Evolutionary conservation across 495 filamentous ascomycete genomes (phyloP), one percentile per base, ranked within the genome.

Genomic region (Penicillium daleae): DNA sequence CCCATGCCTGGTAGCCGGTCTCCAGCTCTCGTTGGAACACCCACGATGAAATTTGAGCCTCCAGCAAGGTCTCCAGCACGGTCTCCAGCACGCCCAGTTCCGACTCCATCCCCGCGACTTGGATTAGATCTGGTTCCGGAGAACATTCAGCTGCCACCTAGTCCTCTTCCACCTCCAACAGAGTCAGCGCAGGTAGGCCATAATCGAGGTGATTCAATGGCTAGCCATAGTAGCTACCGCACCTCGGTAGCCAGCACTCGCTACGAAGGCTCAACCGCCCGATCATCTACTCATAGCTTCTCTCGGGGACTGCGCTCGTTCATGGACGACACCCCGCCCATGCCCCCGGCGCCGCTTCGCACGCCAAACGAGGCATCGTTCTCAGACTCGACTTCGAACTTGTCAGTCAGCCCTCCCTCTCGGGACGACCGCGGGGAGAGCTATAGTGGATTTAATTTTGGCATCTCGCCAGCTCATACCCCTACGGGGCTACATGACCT

Each of bases 1-100:
- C 87, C 80, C 53, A 82, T 78, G 70, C 71, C 73, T 2, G 78
- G 71, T 21, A 75, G 79, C 32, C 74, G 80, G 65, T 71, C 72
- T 7, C 69, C 67, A 17, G 64, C 71, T 46, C 62, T 55, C 19
- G 64, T 74, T 1, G 61, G 66, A n/a, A 68, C 67, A 17, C 78
- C 77, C 9, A 73, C 68, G 26, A 65, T 70, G 26, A 56, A 46
- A 13, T 50, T 61, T 24, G 57, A 59, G 27, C 27, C 32, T 22
- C 32, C 51, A 24, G 29, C 32, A 21, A 29, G 51, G 51, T 33
- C 61, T 2, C 22, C 56, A 24, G 29, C 32, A 21, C 51, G 51
- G 51, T 33, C 61, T 2, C 22, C 56, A 21, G 42, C 55, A 0
- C 62, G 62, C 5, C 51, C 59, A 69, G 79, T 62, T 1, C 59